Percentiles rank a stretch among this genome's conserved stretches.
Evolutionary conservation across 306 rosid species (phyloP).

Genomic region (Acacia crassicarpa): DNA sequence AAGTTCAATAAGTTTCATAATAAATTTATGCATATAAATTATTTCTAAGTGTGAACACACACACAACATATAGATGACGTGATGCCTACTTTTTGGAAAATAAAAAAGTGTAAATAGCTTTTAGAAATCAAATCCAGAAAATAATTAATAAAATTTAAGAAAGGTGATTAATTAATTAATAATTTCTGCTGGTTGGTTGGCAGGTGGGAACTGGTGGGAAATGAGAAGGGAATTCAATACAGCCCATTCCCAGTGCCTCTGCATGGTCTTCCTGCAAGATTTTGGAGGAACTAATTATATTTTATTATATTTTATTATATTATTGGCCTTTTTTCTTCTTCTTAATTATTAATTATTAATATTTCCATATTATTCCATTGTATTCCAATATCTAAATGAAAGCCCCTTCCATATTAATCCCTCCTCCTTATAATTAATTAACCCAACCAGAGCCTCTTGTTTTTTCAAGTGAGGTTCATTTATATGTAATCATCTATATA

Average conservation of each 20-base stretch:
- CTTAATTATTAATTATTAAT: neutral
- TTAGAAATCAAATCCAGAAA: neutral
- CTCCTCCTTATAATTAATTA: neutral
- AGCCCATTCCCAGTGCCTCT: conserved; percentile 90
- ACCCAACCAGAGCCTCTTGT: conserved; percentile 36
- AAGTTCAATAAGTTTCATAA: neutral
- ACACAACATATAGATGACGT: neutral
- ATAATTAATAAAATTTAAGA: neutral
- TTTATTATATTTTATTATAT: neutral
- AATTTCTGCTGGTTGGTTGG: conserved; percentile 21
- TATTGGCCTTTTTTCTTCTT: neutral
- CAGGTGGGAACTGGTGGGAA: conserved; percentile 86
- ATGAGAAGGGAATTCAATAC: conserved; percentile 65
- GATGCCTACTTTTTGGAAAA: neutral
- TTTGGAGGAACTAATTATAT: conserved; percentile 53
- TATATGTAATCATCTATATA: neutral
- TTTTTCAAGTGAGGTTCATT: conserved; percentile 36
- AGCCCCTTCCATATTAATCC: conserved; percentile 4
- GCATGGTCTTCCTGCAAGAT: conserved; percentile 80
- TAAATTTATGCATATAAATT: neutral
- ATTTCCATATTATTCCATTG: conserved; percentile 31
- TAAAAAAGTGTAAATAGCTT: neutral
- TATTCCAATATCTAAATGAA: neutral
- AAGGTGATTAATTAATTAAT: neutral
- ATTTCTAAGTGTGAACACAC: neutral